These are phyloP conservation scores for Canna indica DNA, from an alignment of 176 grass and related monocot species.

Conservation along the genomic window DNA sequence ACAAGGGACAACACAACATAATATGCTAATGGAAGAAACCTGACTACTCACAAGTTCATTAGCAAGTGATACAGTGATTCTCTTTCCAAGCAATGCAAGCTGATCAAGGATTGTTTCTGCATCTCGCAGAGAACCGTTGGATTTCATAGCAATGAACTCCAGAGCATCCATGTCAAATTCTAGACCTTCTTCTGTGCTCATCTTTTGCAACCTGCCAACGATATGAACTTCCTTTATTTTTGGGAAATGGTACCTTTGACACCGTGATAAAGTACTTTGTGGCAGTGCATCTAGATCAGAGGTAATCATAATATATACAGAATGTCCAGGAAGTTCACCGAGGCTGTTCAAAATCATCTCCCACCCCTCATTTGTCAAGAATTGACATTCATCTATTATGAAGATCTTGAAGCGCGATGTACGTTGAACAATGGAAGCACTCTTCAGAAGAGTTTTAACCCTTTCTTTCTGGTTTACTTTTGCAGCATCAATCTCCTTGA, in stretches of 20 bases:
- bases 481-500: conserved; percentile 77
- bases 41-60: conserved; percentile 66
- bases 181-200: conserved; percentile 72
- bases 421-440: conserved; percentile 61
- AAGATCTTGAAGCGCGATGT: conserved; percentile 82
- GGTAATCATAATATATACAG: conserved; percentile 92
- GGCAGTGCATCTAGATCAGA: conserved; percentile 63
- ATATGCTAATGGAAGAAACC: background rate
- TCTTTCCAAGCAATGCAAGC: conserved; percentile 87
- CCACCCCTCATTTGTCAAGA: conserved; percentile 77
- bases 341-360: conserved; percentile 75
- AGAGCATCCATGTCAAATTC: conserved; percentile 89
- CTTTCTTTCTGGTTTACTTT: conserved; percentile 67
- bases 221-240: conserved; percentile 83
- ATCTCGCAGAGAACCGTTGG: conserved; percentile 84
- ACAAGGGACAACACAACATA: background rate
- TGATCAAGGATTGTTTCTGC: conserved; percentile 97
- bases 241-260: conserved; percentile 93
- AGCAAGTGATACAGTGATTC: conserved; percentile 83
- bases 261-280: conserved; percentile 53
- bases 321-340: conserved; percentile 57
- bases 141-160: conserved; percentile 78
- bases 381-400: conserved; percentile 91
- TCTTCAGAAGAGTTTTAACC: conserved; percentile 75
- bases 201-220: conserved; percentile 61